Base-by-base conservation (phyloP, 2,329 filamentous ascomycete genomes). In the Stagonosporopsis chrysanthemi region DNA sequence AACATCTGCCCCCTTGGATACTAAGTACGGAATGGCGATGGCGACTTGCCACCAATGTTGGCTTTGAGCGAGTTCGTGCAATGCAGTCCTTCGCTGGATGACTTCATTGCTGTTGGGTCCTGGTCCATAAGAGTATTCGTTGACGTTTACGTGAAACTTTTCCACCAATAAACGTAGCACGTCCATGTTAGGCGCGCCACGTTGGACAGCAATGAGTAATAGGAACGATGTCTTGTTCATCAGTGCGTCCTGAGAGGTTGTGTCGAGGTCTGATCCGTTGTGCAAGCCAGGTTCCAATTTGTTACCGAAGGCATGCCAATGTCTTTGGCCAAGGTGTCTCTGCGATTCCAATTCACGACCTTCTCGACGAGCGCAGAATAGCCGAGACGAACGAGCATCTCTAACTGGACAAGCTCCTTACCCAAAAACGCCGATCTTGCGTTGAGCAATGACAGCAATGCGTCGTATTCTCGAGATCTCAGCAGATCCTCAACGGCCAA, bases 41-140 rank as follows among this genome's bases (percentile, higher is more conserved):
- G 48, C 43, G 11, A 52, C 51, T 14, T 65, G 61, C 64, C 64
- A 67, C 64, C 61, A 67, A 39, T 56, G 35, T 4, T 23, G 17
- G 17, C 59, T 48, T 2, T 41, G 11, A 8, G 40, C 53, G 39
- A 60, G 31, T 35, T 29, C 5, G 24, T 61, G 58, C 17, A 65
- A 35, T 1, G 43, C 41, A 31, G 29, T 56, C 2, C 46, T 26
- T 7, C 23, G 12, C 14, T 12, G n/a, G 6, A 45, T n/a, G 1
- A 23, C 1, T 7, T 17, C 12, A 9, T 33, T 22, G 9, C 17
- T 5, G 0, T 14, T 4, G 17, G 31, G 31, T 38, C 24, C 29
- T 17, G 26, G 43, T 35, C 41, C 23, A 38, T 47, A 52, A 12
- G 22, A 28, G n/a, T 12, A 15, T 15, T 33, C 36, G 38, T 65